Evolutionary conservation across 352 stramenopile species (phyloP), one percentile per base, ranked within the genome.

Genomic region (Globisporangium okanoganense): DNA sequence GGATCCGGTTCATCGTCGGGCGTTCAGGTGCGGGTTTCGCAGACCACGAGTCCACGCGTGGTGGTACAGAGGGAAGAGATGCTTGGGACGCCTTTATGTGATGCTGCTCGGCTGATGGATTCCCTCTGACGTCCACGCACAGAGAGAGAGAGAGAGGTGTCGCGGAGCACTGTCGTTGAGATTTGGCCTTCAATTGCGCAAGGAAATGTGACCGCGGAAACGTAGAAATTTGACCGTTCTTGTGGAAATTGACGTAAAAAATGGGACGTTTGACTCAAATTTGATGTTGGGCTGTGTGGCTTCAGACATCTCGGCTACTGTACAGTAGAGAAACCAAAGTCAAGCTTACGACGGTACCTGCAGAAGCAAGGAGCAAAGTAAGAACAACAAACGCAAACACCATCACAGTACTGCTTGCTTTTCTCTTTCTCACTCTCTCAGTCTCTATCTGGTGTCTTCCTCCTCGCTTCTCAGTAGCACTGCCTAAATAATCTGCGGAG

Each of bases 1-100:
- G 62, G 20, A 67, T 51, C 4, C 62, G 55, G 40, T 67, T 67
- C 62, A 67, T 67, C n/a, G 22, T 24, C 8, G 6, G 22, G 55
- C 40, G 38, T 27, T 43, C 41, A 5, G 6, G 3, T 54, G 40
- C 5, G 3, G 25, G n/a, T n/a, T 43, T 20, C 29, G 27, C 16
- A 38, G 33, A 1, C 20, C 41, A 10, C 41, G n/a, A 55, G 22
- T 20, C 22, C 20, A n/a, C 47, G 18, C 12, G 33, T 18, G 38
- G 22, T 38, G 14, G 48, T 31, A 47, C 16, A 14, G 10, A 9
- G 27, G 9, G 33, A 50, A 27, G 38, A 48, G 9, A 36, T 16
- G 33, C 0, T n/a, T 2, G 24, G 24, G 29, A 33, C 6, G 29
- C 6, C 3, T 6, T 3, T 33, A 3, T 33, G 29, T 33, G 29